Evolutionary conservation across 345 rosid genomes (phyloP).

Genomic region (Leavenworthia alabamica): DNA sequence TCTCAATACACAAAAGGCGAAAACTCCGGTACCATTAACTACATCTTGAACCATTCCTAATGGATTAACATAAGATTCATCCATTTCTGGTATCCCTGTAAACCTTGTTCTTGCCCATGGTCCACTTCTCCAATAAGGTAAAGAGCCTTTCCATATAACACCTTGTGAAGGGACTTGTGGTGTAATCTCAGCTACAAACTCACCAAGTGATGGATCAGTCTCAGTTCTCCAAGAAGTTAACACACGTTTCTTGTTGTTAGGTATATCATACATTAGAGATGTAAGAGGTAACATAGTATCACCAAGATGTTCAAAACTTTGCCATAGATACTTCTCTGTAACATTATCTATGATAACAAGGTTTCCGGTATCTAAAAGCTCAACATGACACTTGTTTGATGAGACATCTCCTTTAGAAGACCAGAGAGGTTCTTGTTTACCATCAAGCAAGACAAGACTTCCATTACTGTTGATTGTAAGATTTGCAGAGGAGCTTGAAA

Average conservation of each 20-base stretch:
- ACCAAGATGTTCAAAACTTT: constrained; percentile 30
- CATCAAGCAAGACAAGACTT: constrained; percentile 26
- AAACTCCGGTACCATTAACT: constrained; percentile 27
- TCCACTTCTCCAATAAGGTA: constrained; percentile 31
- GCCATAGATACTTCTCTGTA: constrained; percentile 25
- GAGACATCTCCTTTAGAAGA: constrained; percentile 5
- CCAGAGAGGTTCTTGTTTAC: constrained; percentile 25
- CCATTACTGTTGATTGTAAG: constrained; percentile 28
- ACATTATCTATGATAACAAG: constrained; percentile 25
- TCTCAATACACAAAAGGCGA: constrained; percentile 16
- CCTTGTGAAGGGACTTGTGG: constrained; percentile 31
- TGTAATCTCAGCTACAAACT: constrained; percentile 29
- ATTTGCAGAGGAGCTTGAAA: not conserved
- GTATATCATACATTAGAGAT: constrained; percentile 24
- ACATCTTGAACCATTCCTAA: constrained; percentile 27
- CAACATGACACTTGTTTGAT: constrained; percentile 17
- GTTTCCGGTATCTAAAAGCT: constrained; percentile 30
- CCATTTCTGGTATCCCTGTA: constrained; percentile 35
- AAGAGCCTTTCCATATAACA: constrained; percentile 26
- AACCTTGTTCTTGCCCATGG: constrained; percentile 31
- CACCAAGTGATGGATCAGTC: constrained; percentile 31
- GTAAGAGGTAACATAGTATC: constrained; percentile 28
- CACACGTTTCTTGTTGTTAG: constrained; percentile 20
- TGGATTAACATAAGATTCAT: constrained; percentile 22
- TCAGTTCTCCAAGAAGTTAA: constrained; percentile 29